Conservation (phyloP, 441 rosid species). For the Viola pubescens region DNA sequence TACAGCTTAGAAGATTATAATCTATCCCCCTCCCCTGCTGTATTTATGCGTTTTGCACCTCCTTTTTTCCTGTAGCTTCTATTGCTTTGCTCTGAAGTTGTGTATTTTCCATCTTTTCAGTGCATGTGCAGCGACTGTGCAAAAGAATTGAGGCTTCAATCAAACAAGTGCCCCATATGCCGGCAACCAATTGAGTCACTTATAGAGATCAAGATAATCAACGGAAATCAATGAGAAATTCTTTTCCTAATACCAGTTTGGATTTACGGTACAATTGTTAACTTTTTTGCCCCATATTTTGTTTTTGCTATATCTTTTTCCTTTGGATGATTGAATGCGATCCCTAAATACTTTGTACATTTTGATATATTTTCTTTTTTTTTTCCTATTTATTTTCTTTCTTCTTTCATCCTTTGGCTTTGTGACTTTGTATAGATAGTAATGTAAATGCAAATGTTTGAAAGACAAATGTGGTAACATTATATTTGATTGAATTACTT, state of each 20-base stretch:
- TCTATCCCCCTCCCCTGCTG: not conserved
- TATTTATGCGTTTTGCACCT: conserved; percentile 18
- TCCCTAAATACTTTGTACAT: conserved; percentile 24
- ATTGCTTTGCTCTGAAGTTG: conserved; percentile 7
- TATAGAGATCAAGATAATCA: conserved; percentile 65
- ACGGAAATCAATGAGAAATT: conserved; percentile 26
- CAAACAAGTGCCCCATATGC: conserved; percentile 79
- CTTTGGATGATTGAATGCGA: conserved; percentile 9
- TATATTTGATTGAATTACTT: not conserved
- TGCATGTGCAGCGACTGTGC: conserved; percentile 92
- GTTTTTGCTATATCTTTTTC: conserved; percentile 3
- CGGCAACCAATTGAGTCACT: conserved; percentile 81
- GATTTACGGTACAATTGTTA: conserved; percentile 23
- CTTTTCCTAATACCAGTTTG: conserved; percentile 18
- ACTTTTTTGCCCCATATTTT: conserved; percentile 6
- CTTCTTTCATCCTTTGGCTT: too few relatives aligned
- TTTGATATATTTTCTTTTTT: conserved; percentile 10
- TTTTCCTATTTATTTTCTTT: not conserved
- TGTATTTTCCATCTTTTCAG: conserved; percentile 33
- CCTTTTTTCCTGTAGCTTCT: conserved; percentile 3
- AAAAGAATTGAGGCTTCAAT: conserved; percentile 70
- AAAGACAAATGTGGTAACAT: conserved; percentile 4
- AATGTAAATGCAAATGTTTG: conserved; percentile 11
- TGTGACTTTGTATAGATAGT: conserved; percentile 11
- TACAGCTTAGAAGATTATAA: too few relatives aligned